Base-by-base conservation (phyloP, 805 yeast genomes). In the Saturnispora quitensis region DNA sequence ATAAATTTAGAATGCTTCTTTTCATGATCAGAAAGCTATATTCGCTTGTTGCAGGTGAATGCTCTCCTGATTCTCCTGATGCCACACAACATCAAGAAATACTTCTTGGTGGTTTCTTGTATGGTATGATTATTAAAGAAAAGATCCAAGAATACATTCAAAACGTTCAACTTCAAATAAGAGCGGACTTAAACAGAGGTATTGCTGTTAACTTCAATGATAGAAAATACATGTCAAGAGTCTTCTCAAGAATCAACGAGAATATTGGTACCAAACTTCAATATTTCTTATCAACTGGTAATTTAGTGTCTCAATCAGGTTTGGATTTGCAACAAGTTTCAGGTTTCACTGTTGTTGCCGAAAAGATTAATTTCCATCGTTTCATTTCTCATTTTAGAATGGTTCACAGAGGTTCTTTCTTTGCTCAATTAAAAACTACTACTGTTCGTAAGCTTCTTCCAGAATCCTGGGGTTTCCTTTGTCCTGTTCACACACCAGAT, bases 321-420 rank as follows among this genome's bases (percentile, higher is more conserved):
- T 78, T 93, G 54, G 99, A 93, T 76, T 79, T 93, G 69, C 99
- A 93, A 71, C 99, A 93, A 74, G 96, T 89, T 47, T 84, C 96
- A 50, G 99, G 99, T 62, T 93, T 88, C 69, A 93, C 99, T 1
- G 99, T 93, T 59, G 98, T 93, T 56, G 99, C 98, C 3, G 99
- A 93, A 72, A 93, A 93, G 71, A 93, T 93, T 70, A 93, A 93
- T 68, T 93, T 89, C 77, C 86, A 93, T 70, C 85, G 99, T 66
- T 93, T 93, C 73, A 82, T 93, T 58, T 84, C 98, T n/a, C 99
- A 93, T 74, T 93, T 93, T 78, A 77, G 99, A 72, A 93, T 93
- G 99, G 98, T 93, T 50, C 99, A 93, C 71, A 86, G 99, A 81
- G 99, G 99, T 70, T 89, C 98, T 58, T 93, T 93, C 82, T 93